phyloP scores from a whole-genome alignment of 208 protist species.

The Trypanosoma rangeli region DNA sequence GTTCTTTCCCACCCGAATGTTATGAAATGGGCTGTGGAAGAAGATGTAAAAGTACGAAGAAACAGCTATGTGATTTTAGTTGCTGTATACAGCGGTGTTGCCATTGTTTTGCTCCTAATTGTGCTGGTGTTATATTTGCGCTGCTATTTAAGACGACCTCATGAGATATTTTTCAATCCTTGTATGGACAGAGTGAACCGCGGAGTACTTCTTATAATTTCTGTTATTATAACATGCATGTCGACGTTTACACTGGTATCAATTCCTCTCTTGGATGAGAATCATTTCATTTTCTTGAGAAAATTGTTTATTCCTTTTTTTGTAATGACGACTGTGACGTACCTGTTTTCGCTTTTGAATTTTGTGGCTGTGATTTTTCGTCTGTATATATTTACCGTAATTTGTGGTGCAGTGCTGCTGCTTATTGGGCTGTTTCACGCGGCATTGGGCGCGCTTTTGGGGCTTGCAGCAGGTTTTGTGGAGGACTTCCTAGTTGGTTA shows the following conservation, averaged over 20 bases:
- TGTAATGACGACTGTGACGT: slow-evolving; percentile 33
- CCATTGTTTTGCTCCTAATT: slow-evolving; percentile 22
- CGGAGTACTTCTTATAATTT: slow-evolving; percentile 14
- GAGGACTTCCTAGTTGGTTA: slow-evolving; percentile 23
- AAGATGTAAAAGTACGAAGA: not conserved
- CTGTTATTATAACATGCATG: slow-evolving; percentile 22
- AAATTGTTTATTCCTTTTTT: slow-evolving; percentile 31
- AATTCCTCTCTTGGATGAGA: slow-evolving; percentile 27
- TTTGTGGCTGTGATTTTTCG: slow-evolving; percentile 37
- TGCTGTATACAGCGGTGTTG: slow-evolving; percentile 24
- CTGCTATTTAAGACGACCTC: slow-evolving; percentile 28
- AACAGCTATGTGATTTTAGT: slow-evolving; percentile 26
- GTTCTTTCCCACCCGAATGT: not conserved
- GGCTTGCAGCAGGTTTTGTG: slow-evolving; percentile 27
- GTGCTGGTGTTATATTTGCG: slow-evolving; percentile 32
- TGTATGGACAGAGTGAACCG: slow-evolving; percentile 34
- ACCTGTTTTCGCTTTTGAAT: slow-evolving; percentile 30
- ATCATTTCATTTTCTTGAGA: slow-evolving; percentile 28
- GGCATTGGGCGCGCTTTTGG: slow-evolving; percentile 31
- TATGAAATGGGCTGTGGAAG: not conserved
- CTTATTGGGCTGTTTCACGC: slow-evolving; percentile 36
- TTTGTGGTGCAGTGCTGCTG: slow-evolving; percentile 34
- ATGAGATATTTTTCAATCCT: slow-evolving; percentile 46
- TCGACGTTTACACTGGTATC: slow-evolving; percentile 28
- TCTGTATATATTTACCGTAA: slow-evolving; percentile 28